These are phyloP conservation scores for Aspergillus pseudoterreus DNA, from an alignment of 2,329 filamentous ascomycete genomes.

Conservation along the genomic window DNA sequence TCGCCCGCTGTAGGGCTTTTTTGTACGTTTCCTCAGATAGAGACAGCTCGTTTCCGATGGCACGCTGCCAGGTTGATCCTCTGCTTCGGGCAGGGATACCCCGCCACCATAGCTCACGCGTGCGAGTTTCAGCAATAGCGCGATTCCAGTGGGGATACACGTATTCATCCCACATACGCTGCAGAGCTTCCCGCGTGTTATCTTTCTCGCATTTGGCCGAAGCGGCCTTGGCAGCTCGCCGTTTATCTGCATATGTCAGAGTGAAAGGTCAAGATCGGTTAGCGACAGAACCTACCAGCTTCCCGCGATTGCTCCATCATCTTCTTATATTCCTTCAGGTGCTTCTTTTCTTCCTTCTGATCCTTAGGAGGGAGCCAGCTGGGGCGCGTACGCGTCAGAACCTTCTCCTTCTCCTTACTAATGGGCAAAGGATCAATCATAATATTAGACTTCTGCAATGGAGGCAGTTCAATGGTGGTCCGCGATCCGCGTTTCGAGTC, in stretches of 20 bases:
- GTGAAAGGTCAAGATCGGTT: neutral
- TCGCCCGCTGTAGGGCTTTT: conserved; percentile 55
- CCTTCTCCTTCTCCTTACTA: conserved; percentile 64
- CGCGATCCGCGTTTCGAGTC: conserved; percentile 36
- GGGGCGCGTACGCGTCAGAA: conserved; percentile 63
- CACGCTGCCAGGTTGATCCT: conserved; percentile 57
- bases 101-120: conserved; percentile 62
- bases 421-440: conserved; percentile 65
- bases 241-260: conserved; percentile 42
- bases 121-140: conserved; percentile 52
- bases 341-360: conserved; percentile 83
- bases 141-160: conserved; percentile 58
- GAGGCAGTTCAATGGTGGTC: conserved; percentile 51
- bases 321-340: conserved; percentile 68
- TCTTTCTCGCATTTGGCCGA: conserved; percentile 48
- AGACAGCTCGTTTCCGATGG: conserved; percentile 59
- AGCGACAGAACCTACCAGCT: conserved; percentile 41
- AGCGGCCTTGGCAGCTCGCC: conserved; percentile 46
- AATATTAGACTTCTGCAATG: conserved; percentile 59
- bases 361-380: conserved; percentile 67
- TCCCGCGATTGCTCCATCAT: conserved; percentile 63
- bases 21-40: conserved; percentile 54
- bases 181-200: conserved; percentile 50
- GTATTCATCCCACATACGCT: conserved; percentile 60
- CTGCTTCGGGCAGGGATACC: conserved; percentile 56